These are phyloP conservation scores for Aspergillus bombycis DNA, from an alignment of 2,329 filamentous ascomycete species.

Conservation along the genomic window DNA sequence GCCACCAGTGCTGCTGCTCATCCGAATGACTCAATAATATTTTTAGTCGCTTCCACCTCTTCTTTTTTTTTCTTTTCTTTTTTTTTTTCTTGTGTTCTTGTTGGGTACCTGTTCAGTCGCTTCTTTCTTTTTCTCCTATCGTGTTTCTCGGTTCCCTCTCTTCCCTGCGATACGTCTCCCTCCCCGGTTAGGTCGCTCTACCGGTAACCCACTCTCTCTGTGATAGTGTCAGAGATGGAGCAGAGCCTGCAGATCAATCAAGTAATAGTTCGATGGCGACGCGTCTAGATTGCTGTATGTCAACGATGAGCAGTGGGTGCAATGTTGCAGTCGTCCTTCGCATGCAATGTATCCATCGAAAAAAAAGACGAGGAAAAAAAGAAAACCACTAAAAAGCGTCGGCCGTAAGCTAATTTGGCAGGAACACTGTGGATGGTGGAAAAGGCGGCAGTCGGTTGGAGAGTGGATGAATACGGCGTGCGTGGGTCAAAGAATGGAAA, in stretches of 20 bases:
- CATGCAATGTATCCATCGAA: constrained; percentile 42
- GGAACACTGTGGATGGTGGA: not conserved
- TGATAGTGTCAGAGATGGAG: constrained; percentile 20
- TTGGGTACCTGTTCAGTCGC: constrained; percentile 7
- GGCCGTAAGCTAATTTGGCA: not conserved
- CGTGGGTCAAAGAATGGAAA: constrained; percentile 4
- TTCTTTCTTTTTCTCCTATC: constrained; percentile 9
- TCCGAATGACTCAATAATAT: constrained; percentile 25
- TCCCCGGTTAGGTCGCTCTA: constrained; percentile 10
- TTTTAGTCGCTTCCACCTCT: constrained; percentile 11
- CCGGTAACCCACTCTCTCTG: constrained; percentile 24
- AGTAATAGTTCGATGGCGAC: constrained; percentile 30
- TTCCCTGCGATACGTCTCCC: constrained; percentile 8
- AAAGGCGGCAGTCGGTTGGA: not conserved
- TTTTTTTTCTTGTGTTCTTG: constrained; percentile 6
- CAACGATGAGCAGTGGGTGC: constrained; percentile 33
- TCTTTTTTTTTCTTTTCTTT: constrained; percentile 8
- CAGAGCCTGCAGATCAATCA: constrained; percentile 34
- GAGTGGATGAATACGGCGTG: constrained; percentile 5
- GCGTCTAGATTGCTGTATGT: constrained; percentile 33
- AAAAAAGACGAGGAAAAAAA: constrained; percentile 6
- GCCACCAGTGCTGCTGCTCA: constrained; percentile 25
- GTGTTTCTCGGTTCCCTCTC: constrained; percentile 7
- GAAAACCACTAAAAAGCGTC: not conserved
- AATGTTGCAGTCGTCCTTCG: constrained; percentile 28